Conservation (phyloP, 1,284 basidiomycete species). For the Trichosporon coremiiforme region DNA sequence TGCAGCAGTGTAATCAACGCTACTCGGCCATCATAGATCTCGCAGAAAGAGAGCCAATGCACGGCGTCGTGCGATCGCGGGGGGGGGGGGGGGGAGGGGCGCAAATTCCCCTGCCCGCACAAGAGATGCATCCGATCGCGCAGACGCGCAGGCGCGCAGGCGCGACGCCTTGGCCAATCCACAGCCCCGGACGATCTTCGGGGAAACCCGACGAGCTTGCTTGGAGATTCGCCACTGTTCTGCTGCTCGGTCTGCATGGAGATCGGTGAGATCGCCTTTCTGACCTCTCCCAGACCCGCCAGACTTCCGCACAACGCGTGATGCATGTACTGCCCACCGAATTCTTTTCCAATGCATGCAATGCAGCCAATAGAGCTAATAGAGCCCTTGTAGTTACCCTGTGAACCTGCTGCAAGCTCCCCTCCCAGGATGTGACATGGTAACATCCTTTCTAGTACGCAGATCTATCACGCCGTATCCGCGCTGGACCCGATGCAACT, state of each 20-base stretch:
- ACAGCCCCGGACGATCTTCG: constrained; percentile 3
- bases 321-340: neutral
- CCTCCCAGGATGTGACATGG: neutral
- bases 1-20: neutral
- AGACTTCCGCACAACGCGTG: neutral
- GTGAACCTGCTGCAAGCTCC: neutral
- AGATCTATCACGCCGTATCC: too few relatives aligned
- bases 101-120: neutral
- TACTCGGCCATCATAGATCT: neutral
- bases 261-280: constrained; percentile 7
- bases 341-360: neutral
- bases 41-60: neutral
- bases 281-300: neutral
- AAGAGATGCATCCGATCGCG: neutral
- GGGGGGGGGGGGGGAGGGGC: neutral
- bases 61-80: neutral
- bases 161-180: neutral
- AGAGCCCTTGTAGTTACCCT: neutral
- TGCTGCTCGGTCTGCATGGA: neutral
- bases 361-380: too few relatives aligned
- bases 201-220: neutral
- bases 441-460: neutral
- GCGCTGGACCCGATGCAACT: too few relatives aligned
- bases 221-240: neutral
- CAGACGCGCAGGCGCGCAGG: too few relatives aligned